phyloP scores from a whole-genome alignment of 768 basidiomycete species.

The Pleurotus salmoneostramineus region DNA sequence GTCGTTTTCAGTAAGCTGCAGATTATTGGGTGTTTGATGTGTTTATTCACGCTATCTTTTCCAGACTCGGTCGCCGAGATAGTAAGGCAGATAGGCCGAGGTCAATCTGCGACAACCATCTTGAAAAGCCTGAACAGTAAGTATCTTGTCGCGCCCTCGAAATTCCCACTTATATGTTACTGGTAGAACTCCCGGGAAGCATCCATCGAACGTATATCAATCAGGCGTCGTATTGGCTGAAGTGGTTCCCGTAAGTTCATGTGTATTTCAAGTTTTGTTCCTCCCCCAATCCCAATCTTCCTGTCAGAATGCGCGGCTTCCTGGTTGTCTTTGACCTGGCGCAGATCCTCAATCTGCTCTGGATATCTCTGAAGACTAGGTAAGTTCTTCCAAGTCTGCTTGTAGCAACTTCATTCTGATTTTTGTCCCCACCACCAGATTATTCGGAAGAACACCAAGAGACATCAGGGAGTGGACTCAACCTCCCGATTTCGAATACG shows the following conservation, averaged over 20 bases:
- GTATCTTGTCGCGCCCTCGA: no score
- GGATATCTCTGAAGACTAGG: slow-evolving; percentile 80
- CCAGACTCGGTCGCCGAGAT: slow-evolving; percentile 28
- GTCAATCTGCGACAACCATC: slow-evolving; percentile 20
- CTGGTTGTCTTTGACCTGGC: slow-evolving; percentile 83
- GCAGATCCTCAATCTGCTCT: slow-evolving; percentile 87
- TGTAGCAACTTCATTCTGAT: neutral
- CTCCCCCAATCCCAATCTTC: neutral
- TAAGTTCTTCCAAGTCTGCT: slow-evolving; percentile 26
- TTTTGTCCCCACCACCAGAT: slow-evolving; percentile 28
- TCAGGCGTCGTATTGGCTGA: slow-evolving; percentile 79
- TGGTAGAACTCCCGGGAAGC: slow-evolving; percentile 49
- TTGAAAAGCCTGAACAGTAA: slow-evolving; percentile 26
- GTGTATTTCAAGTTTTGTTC: neutral
- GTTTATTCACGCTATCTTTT: neutral
- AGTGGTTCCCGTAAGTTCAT: slow-evolving; percentile 66
- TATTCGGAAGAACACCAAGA: slow-evolving; percentile 86
- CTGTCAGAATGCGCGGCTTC: slow-evolving; percentile 68
- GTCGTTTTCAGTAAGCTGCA: slow-evolving; percentile 61
- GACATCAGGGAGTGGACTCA: slow-evolving; percentile 90
- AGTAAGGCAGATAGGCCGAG: slow-evolving; percentile 20
- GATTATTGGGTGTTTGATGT: neutral
- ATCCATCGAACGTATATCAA: slow-evolving; percentile 77
- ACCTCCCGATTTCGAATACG: slow-evolving; percentile 86
- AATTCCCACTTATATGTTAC: no score